Conservation (phyloP, 768 basidiomycete species). For the Ramaria rubella region DNA sequence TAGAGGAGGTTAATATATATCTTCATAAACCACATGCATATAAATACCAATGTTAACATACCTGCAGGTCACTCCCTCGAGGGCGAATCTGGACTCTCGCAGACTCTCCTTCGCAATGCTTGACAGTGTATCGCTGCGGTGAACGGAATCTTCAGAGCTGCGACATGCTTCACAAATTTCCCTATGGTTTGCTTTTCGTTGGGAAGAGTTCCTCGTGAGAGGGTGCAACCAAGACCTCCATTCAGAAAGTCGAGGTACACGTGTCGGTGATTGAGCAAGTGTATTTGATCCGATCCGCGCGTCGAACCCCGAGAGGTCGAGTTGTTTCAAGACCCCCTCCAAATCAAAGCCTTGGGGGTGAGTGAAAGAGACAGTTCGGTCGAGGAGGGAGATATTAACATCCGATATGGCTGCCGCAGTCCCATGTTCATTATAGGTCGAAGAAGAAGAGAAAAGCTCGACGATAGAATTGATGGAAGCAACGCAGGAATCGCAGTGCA, state of each 20-base stretch:
- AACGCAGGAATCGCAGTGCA: conserved; percentile 9
- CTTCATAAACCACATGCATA: not conserved
- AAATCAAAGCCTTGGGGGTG: not conserved
- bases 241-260: not conserved
- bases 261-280: not conserved
- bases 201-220: not conserved
- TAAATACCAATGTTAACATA: not conserved
- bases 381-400: not conserved
- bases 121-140: not conserved
- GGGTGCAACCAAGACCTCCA: not conserved
- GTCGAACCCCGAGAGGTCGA: conserved; percentile 3
- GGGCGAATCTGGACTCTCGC: conserved; percentile 1
- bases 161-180: conserved; percentile 6
- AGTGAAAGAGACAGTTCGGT: not conserved
- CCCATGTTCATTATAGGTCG: too few relatives aligned
- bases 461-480: not conserved
- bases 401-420: not conserved
- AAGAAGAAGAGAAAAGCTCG: not conserved
- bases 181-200: conserved; percentile 2
- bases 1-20: not conserved
- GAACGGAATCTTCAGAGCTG: too few relatives aligned
- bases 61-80: conserved; percentile 10
- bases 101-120: not conserved
- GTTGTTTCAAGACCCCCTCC: not conserved
- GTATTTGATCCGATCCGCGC: not conserved